Conservation (phyloP, 2,329 filamentous ascomycete genomes). For the Chalaropsis thielavioides region DNA sequence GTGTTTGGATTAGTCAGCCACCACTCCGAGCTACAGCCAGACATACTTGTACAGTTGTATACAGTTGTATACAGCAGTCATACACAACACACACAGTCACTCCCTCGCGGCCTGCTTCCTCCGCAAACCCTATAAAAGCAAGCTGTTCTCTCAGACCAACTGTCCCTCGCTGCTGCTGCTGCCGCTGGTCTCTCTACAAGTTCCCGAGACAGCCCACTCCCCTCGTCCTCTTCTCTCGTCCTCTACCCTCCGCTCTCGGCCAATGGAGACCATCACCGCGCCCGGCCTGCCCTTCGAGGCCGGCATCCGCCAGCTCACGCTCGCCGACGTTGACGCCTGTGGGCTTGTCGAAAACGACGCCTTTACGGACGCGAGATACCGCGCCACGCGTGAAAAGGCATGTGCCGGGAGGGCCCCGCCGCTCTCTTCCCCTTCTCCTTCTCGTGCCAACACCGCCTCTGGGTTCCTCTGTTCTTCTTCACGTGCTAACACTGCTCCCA, state of each 20-base stretch:
- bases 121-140: no score
- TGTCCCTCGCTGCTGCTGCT: no score
- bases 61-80: no score
- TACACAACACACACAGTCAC: no score
- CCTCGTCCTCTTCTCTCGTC: not conserved
- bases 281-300: conserved; percentile 3
- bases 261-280: not conserved
- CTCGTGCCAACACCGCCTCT: no score
- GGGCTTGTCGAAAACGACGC: conserved; percentile 41
- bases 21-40: no score
- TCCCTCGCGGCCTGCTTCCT: no score
- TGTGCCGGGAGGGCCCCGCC: conserved; percentile 17
- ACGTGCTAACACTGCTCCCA: conserved; percentile 2
- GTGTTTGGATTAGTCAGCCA: not conserved
- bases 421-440: not conserved
- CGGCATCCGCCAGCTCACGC: conserved; percentile 49
- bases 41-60: no score
- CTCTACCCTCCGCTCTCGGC: not conserved
- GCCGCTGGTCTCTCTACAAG: no score
- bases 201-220: no score
- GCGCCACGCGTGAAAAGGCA: conserved; percentile 41
- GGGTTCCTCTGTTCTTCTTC: not conserved
- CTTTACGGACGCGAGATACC: conserved; percentile 35
- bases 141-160: no score
- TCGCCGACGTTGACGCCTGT: conserved; percentile 48